Evolutionary conservation across 495 filamentous ascomycete genomes (phyloP), one percentile per base, ranked within the genome.

Genomic region (Penicillium nucicola): DNA sequence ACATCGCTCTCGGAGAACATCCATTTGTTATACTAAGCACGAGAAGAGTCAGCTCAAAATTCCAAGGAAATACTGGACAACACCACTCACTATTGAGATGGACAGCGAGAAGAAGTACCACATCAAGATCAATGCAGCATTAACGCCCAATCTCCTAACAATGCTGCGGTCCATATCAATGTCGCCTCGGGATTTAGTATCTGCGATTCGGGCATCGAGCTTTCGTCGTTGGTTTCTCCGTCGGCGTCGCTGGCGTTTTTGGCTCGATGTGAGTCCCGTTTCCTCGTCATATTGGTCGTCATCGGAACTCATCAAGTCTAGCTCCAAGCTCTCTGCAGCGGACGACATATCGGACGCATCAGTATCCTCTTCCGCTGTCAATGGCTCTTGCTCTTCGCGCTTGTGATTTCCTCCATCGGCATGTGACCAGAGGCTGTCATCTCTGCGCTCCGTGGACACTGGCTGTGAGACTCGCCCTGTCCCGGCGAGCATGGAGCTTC

Each of bases 81-180:
- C 41, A 42, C 15, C 30, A 76, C 89, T 78, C 80, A 95, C 90
- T 46, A 98, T 83, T 23, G 95, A 97, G 60, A 97, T 96, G 12
- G 88, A 88, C 32, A 97, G 80, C 14, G 91, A 96, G 69, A 97
- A 97, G 23, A 89, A 73, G 70, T 97, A 96, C 93, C 93, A 98
- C 55, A 95, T 73, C 22, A 80, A 79, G 48, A 98, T 96, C 55
- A 98, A 70, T 3, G 79, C 58, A 30, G 70, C 78, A 66, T 98
- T 97, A 56, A 88, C 75, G 22, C 85, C 59, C 45, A 88, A 67
- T 51, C 72, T 81, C 69, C 74, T 85, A 12, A 89, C 32, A 5
- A 97, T 80, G 59, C 75, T 86, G 60, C 80, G 75, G 69, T 93
- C 87, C n/a, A 69, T 77, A 77, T 53, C 68, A 67, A 48, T 41